These are phyloP conservation scores for Brassica juncea DNA, from an alignment of 345 rosid genomes.

Conservation along the genomic window DNA sequence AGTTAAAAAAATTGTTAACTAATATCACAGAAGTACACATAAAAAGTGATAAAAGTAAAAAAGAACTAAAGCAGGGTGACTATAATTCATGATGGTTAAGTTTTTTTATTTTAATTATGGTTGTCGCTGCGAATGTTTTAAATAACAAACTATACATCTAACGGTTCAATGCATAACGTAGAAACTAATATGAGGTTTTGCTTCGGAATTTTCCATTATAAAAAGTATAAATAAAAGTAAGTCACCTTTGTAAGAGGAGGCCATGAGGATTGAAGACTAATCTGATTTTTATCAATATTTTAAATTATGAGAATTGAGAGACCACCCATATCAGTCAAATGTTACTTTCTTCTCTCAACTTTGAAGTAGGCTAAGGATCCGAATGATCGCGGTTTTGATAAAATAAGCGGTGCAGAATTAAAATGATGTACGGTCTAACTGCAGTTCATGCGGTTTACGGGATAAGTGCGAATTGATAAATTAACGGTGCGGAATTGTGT, in stretches of 20 bases:
- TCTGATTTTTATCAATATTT: neutral
- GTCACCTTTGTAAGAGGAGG: neutral
- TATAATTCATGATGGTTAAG: neutral
- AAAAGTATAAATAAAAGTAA: neutral
- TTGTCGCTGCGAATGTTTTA: neutral
- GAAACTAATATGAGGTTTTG: neutral
- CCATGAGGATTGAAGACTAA: neutral
- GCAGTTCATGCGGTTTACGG: too few relatives aligned
- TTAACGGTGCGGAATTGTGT: too few relatives aligned
- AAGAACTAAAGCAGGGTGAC: neutral
- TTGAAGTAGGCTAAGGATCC: neutral
- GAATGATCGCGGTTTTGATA: too few relatives aligned
- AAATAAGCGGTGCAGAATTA: too few relatives aligned
- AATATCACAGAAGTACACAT: neutral
- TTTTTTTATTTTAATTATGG: neutral
- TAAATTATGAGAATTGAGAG: conserved; percentile 32
- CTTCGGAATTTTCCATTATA: neutral
- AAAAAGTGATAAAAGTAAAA: neutral
- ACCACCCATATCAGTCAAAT: conserved; percentile 36
- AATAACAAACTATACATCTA: neutral
- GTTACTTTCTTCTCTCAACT: conserved; percentile 30
- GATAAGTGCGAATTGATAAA: too few relatives aligned
- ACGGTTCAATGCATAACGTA: neutral
- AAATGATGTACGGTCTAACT: too few relatives aligned
- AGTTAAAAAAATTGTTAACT: neutral